Conservation (phyloP, 805 yeast genomes). For the Starmerella etchellsii region DNA sequence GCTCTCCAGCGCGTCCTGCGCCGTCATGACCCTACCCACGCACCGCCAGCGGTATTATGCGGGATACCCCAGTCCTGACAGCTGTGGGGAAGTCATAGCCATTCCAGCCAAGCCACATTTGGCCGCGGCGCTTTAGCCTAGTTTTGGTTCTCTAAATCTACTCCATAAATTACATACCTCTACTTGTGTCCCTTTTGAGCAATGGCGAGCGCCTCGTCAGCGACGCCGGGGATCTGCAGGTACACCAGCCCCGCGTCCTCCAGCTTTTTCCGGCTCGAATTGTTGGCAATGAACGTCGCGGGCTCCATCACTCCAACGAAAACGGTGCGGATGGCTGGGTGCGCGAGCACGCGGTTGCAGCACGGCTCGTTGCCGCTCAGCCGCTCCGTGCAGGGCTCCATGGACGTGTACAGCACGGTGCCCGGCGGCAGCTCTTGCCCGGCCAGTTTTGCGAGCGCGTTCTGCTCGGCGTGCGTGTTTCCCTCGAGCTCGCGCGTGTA, state of each 20-base stretch:
- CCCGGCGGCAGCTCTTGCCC: conserved; percentile 49
- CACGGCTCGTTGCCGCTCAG: conserved; percentile 87
- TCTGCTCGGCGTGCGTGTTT: conserved; percentile 95
- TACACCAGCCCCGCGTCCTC: conserved; percentile 51
- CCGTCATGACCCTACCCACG: conserved; percentile 2
- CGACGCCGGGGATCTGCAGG: conserved; percentile 72
- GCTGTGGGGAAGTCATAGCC: no score
- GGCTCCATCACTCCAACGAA: conserved; percentile 93
- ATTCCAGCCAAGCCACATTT: no score
- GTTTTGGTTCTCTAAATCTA: neutral
- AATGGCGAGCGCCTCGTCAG: conserved; percentile 48
- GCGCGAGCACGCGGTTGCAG: conserved; percentile 56
- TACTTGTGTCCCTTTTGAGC: conserved; percentile 51
- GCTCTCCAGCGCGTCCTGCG: conserved; percentile 7
- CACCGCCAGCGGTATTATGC: no score
- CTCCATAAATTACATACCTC: neutral
- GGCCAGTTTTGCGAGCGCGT: conserved; percentile 60
- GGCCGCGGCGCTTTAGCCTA: no score
- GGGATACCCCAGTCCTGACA: no score
- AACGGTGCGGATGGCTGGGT: conserved; percentile 48
- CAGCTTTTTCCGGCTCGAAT: conserved; percentile 47
- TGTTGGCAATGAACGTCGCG: conserved; percentile 68
- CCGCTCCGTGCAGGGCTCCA: conserved; percentile 92
- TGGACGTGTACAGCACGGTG: conserved; percentile 77
- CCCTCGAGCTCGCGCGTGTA: conserved; percentile 86